Evolutionary conservation across 73 alveolate genomes (phyloP), one percentile per base, ranked within the genome.

Genomic region (Blepharisma japonicum): DNA sequence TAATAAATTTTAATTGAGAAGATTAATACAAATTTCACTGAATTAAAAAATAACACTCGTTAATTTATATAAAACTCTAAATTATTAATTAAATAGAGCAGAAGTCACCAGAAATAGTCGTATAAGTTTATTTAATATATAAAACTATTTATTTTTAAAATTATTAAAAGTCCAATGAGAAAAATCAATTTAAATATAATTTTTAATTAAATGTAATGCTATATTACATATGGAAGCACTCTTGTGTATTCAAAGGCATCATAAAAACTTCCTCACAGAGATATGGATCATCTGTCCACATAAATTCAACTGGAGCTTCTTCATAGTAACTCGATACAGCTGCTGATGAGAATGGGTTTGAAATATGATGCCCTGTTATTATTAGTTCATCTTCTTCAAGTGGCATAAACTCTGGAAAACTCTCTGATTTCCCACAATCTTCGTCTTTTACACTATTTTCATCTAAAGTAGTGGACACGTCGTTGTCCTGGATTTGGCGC

Each of bases 231-330:
- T 32, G 42, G 3, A 32, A 32, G 42, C 42, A 1, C 42, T 32
- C 42, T 32, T 32, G 42, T 32, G 74, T 61, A 61, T 5, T 61
- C 47, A 61, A 39, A 8, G 74, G 74, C 74, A 61, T 61, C 18
- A 61, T n/a, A 25, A 61, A 61, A 18, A 61, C 74, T 61, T 61
- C 74, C 14, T 61, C 74, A 61, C 47, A 39, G 74, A 61, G 46
- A 61, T 14, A 8, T n/a, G 38, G 49, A 2, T 14, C 39, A 25
- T 61, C 74, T 14, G 23, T n/a, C 74, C 74, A 61, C 18, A 39
- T 39, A 25, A 61, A 61, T 25, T 61, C 74, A n/a, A 61, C 23
- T 8, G 74, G 74, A 25, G 74, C 74, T 61, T 61, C 74, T 61
- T 61, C 74, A 61, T 18, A 14, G 23, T n/a, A 8, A 18, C 14